Evolutionary conservation across 1,284 basidiomycete genomes (phyloP), one percentile per base, ranked within the genome.

Genomic region (Ceratobasidium sp.): DNA sequence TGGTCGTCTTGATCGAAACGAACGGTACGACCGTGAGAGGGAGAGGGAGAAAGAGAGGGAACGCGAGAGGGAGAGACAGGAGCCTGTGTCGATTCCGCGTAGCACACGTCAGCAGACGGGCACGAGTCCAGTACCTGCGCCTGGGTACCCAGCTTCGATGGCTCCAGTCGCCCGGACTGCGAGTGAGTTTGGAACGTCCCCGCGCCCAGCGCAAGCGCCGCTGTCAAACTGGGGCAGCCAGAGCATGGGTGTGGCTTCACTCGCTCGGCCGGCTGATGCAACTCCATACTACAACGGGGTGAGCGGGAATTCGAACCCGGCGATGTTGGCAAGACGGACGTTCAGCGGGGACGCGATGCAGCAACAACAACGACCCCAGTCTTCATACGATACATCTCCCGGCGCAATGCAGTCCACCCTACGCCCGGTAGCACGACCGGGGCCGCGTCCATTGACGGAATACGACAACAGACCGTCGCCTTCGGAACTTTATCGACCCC

Each of bases 111-210:
- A 71, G 66, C 66, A 27, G 27, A 58, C 54, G 34, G 53, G 53
- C 37, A 71, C 66, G 24, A 59, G 66, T 24, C 66, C 66, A 41
- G 39, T 39, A 5, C 66, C 51, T 29, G 16, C 54, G 5, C 41
- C 54, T 4, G 66, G 51, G 22, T 56, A 58, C 14, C 53, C 51
- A 31, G 14, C 66, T 34, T 43, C 54, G 11, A n/a, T 19, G 24
- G 37, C 66, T 13, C 11, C 53, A 27, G 53, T 14, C 29, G 22
- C 24, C 37, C 34, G 43, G 19, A n/a, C 19, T 34, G 14, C 41
- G 24, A 27, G 53, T 37, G 66, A 71, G 66, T 71, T 71, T 48
- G 53, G 66, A 34, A 71, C 66, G 51, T 71, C 66, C 9, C 66
- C 66, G 14, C 16, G 66, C 13, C 66, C 66, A n/a, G 34, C 65